These are phyloP conservation scores for Dillenia suffruticosa DNA, from an alignment of 164 flowering plant species.

Conservation along the genomic window DNA sequence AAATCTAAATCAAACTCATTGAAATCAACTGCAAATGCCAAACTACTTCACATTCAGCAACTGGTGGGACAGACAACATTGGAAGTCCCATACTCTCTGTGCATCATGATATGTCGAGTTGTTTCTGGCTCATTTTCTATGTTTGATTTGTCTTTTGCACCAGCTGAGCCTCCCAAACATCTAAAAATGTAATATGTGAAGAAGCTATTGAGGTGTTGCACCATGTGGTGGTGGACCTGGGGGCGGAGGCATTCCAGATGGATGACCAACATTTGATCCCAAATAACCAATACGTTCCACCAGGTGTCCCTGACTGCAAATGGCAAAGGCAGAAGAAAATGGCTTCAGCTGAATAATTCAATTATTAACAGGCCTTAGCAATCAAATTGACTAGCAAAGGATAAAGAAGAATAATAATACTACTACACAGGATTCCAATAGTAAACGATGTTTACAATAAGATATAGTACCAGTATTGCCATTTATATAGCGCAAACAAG, in stretches of 20 bases:
- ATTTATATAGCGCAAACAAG: neutral
- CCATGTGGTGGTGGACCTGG: constrained; percentile 73
- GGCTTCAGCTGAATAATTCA: neutral
- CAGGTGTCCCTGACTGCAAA: constrained; percentile 41
- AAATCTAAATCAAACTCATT: too few species aligned
- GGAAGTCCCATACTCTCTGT: too few species aligned
- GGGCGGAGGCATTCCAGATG: constrained; percentile 60
- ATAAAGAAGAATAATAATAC: neutral
- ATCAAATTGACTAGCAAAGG: neutral
- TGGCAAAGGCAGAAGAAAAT: neutral
- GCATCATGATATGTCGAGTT: too few species aligned
- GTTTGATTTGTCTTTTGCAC: too few species aligned
- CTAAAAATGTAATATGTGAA: too few species aligned
- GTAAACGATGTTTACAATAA: neutral
- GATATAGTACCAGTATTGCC: neutral
- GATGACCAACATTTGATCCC: constrained; percentile 34
- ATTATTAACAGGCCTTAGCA: neutral
- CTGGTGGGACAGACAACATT: too few species aligned
- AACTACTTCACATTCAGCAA: too few species aligned
- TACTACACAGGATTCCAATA: neutral
- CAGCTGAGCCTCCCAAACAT: too few species aligned
- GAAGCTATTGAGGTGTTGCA: constrained; percentile 38
- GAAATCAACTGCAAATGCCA: too few species aligned
- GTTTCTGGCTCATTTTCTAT: too few species aligned
- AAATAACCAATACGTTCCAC: constrained; percentile 34